A percentile compares a stretch with the other conserved stretches of the same genome.
phyloP scores from a whole-genome alignment of 495 filamentous ascomycete genomes.

The Terfezia claveryi region DNA sequence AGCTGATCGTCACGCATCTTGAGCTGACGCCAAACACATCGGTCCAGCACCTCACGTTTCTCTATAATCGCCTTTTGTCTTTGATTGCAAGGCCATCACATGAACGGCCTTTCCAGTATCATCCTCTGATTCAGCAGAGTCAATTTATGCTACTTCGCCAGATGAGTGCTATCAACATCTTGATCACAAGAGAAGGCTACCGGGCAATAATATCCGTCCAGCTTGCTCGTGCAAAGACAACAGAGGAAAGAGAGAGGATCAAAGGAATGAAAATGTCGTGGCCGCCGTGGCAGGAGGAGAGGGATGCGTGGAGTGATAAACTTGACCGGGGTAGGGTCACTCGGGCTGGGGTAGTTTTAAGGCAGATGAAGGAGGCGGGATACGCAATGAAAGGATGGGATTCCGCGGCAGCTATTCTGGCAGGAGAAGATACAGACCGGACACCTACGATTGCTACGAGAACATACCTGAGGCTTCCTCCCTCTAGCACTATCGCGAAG shows the following conservation, averaged over 20 bases:
- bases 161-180: constrained; percentile 36
- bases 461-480: constrained; percentile 18
- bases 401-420: constrained; percentile 30
- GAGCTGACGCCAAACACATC: neutral
- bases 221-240: constrained; percentile 40
- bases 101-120: constrained; percentile 27
- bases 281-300: constrained; percentile 52
- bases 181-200: constrained; percentile 39
- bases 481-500: constrained; percentile 1
- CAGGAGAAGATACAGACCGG: constrained; percentile 46
- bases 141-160: constrained; percentile 39
- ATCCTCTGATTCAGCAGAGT: constrained; percentile 32
- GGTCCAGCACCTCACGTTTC: constrained; percentile 4
- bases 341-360: constrained; percentile 33
- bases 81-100: constrained; percentile 33
- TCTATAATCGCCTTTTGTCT: constrained; percentile 31
- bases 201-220: constrained; percentile 36
- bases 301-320: constrained; percentile 22
- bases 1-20: neutral
- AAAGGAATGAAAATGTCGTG: constrained; percentile 38
- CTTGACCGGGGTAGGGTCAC: constrained; percentile 24
- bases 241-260: constrained; percentile 34
- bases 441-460: constrained; percentile 50
- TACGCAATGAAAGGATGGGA: constrained; percentile 36
- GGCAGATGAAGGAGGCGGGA: constrained; percentile 41